Evolutionary conservation across 805 yeast species (phyloP).

Genomic region (Hanseniaspora opuntiae): DNA sequence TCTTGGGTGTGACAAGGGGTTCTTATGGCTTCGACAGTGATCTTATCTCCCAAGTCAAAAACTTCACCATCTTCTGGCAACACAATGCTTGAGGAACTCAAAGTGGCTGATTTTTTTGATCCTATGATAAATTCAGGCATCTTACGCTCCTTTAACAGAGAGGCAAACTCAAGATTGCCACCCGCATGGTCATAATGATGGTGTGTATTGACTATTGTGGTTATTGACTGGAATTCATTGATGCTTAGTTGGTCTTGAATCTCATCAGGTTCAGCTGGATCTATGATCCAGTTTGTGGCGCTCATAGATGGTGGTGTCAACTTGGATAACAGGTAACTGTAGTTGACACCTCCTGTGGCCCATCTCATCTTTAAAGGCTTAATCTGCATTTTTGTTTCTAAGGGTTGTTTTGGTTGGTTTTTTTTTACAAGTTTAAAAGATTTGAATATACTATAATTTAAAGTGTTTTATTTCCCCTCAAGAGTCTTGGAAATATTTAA

Average conservation of each 20-base stretch:
- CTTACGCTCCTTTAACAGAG: conserved; percentile 27
- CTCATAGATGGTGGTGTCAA: conserved; percentile 44
- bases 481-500: neutral
- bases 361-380: conserved; percentile 82
- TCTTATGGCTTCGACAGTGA: conserved; percentile 66
- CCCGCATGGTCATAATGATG: conserved; percentile 94
- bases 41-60: conserved; percentile 47
- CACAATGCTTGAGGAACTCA: conserved; percentile 33
- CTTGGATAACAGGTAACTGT: conserved; percentile 55
- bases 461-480: neutral
- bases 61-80: conserved; percentile 48
- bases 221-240: conserved; percentile 35
- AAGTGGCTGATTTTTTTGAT: conserved; percentile 31
- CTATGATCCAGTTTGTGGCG: conserved; percentile 63
- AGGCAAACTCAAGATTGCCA: conserved; percentile 41
- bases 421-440: neutral
- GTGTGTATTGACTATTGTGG: conserved; percentile 83
- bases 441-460: neutral
- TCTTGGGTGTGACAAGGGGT: conserved; percentile 98
- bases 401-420: conserved; percentile 18
- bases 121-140: conserved; percentile 67
- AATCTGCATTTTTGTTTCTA: conserved; percentile 52
- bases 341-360: conserved; percentile 79
- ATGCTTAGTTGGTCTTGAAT: conserved; percentile 35
- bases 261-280: conserved; percentile 81